Evolutionary conservation across 352 stramenopile genomes (phyloP), one percentile per base, ranked within the genome.

Genomic region (Thraustochytrium sp.): DNA sequence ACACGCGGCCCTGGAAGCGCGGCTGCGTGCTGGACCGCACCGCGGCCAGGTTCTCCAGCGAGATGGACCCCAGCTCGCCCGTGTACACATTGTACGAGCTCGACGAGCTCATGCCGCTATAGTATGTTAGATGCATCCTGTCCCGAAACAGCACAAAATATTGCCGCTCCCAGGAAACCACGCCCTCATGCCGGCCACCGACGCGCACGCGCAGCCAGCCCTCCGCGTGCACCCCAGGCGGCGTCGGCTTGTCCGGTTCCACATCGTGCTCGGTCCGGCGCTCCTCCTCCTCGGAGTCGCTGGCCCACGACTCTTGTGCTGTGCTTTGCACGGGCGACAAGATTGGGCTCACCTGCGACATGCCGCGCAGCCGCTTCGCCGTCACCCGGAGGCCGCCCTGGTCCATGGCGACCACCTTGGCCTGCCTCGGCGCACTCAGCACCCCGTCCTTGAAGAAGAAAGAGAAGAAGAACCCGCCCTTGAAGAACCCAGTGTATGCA

Each of bases 81-180:
- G 68, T 80, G 51, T 80, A 80, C 26, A 80, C 68, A 80, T 80
- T 80, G 48, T 64, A 80, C 4, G 31, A 51, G 42, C 51, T 61
- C 9, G 68, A 31, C 13, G 46, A 26, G 3, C 13, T 63, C 68
- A 80, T 63, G 23, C 68, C 68, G 4, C 11, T 31, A 44, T 80
- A 80, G 31, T 72, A 80, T 5, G 48, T 80, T 9, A 80, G 31
- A 34, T 46, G 3, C 18, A 13, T 16, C 13, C 31, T 11, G 13
- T 2, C 13, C 38, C 34, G 9, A 31, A 48, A 80, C 0, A 80
- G 46, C 21, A 80, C 68, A 64, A 80, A 80, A 3, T 80, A 80
- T 8, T 75, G 29, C 34, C n/a, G 23, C 11, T 64, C 51, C 68
- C 68, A 80, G 37, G 37, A 13, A 36, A 55, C 8, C 8, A 16